Conservation (phyloP, 2,329 filamentous ascomycete species). For the Aspergillus hiratsukae region DNA sequence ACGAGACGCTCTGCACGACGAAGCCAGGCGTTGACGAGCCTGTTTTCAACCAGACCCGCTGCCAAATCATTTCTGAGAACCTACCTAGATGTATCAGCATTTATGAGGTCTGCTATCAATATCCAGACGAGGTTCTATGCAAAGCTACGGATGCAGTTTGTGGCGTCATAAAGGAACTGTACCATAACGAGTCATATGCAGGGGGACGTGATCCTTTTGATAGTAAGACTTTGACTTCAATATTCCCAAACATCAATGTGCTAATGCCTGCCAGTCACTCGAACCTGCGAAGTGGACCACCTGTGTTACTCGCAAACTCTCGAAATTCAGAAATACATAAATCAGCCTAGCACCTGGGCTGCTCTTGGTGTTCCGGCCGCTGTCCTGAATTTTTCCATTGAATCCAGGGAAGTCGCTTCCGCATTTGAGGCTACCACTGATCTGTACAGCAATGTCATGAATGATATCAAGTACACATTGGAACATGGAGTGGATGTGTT, state of each 20-base stretch:
- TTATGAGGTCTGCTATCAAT: constrained; percentile 27
- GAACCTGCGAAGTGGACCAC: constrained; percentile 8
- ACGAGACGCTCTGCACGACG: constrained; percentile 44
- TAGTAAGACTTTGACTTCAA: constrained; percentile 4
- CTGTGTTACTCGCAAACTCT: constrained; percentile 11
- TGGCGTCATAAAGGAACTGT: constrained; percentile 9
- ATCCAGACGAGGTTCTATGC: constrained; percentile 11
- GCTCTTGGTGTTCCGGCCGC: constrained; percentile 10
- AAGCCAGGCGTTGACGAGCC: constrained; percentile 40
- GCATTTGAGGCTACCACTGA: constrained; percentile 11
- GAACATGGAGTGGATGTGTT: constrained; percentile 7
- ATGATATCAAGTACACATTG: constrained; percentile 8
- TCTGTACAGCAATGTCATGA: constrained; percentile 1
- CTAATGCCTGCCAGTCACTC: constrained; percentile 8
- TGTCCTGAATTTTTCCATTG: constrained; percentile 6
- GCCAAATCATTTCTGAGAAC: constrained; percentile 42
- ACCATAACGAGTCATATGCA: constrained; percentile 12
- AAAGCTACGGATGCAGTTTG: constrained; percentile 9
- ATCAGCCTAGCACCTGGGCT: constrained; percentile 6
- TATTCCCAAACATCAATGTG: background rate
- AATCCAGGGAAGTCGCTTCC: constrained; percentile 1
- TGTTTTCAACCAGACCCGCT: constrained; percentile 43
- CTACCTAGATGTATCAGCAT: constrained; percentile 44
- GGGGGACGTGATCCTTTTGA: constrained; percentile 18
- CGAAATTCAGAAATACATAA: constrained; percentile 12